Evolutionary conservation across 1,284 basidiomycete genomes (phyloP).

Genomic region (Bjerkandera adusta): DNA sequence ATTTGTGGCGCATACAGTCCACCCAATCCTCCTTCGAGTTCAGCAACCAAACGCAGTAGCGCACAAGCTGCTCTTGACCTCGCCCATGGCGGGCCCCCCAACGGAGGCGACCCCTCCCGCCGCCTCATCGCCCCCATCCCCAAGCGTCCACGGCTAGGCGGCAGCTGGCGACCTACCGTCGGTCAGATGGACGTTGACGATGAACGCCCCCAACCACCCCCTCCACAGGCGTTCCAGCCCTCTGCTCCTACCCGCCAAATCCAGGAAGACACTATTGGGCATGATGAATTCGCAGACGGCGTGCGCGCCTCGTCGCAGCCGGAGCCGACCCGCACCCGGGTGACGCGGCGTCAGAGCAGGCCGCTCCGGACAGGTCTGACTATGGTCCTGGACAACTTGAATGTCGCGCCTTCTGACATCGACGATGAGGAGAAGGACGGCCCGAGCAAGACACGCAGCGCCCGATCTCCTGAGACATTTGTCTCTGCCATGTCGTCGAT

Average conservation of each 20-base stretch:
- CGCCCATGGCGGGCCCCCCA: background rate
- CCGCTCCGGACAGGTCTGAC: background rate
- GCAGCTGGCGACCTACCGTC: slow-evolving; percentile 19
- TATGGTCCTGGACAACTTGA: background rate
- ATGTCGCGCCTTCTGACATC: background rate
- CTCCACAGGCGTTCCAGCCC: background rate
- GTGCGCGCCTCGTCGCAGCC: background rate
- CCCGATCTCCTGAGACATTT: no score
- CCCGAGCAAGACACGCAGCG: slow-evolving; percentile 5
- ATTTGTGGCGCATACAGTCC: background rate
- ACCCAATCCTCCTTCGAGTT: background rate
- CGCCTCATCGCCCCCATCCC: slow-evolving; percentile 23
- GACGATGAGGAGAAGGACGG: slow-evolving; percentile 7
- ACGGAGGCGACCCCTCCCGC: slow-evolving; percentile 1
- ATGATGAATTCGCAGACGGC: background rate
- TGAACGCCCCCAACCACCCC: background rate
- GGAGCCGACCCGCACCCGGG: background rate
- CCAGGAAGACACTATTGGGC: background rate
- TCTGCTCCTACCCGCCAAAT: background rate
- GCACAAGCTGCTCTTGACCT: slow-evolving; percentile 23
- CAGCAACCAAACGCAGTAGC: slow-evolving; percentile 25
- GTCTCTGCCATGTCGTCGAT: no score
- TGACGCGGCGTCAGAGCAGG: background rate
- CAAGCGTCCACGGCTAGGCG: slow-evolving; percentile 28
- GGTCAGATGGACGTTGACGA: slow-evolving; percentile 9